Evolutionary conservation across 1,284 basidiomycete genomes (phyloP), one percentile per base, ranked within the genome.

Genomic region (Ganoderma boninense): DNA sequence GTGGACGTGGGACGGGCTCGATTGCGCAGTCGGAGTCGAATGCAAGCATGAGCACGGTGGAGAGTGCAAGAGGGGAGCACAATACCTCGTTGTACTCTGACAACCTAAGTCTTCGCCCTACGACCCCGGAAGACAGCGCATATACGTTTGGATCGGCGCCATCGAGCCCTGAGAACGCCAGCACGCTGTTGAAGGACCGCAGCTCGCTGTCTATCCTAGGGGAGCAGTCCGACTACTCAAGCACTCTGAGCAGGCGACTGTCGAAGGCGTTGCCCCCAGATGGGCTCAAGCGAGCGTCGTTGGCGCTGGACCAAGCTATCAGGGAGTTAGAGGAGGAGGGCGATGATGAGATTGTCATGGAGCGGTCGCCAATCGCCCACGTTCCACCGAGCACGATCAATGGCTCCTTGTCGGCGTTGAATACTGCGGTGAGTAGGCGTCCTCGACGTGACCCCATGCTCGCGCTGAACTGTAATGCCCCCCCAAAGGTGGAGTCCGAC

Each of bases 321-420:
- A 87, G 87, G 76, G 91, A 93, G 77, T 86, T 94, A 14, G 84
- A 85, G 71, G 84, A 85, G 70, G 84, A 85, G 69, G 81, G 84
- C 0, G 90, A 92, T 70, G 91, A 92, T 75, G 87, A 92, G 79
- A 91, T 94, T 72, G 82, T 94, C 67, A 86, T 94, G 84, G 91
- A 91, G 65, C 86, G 93, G 67, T 89, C 88, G 56, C 88, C 88
- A 62, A 80, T 86, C 66, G 79, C 83, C 67, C 84, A 86, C 68
- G 70, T 76, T 63, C 73, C 73, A 2, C 63, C 69, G 14, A 74
- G 73, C 68, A 57, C 60, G 54, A 64, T 74, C 35, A 74, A 71
- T 40, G 69, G 69, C 40, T 64, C 69, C 46, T 60, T 71, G 49
- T 66, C 73, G 40, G 65, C 64, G 59, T 44, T 70, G 65, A 70